Evolutionary conservation across 2,329 filamentous ascomycete genomes (phyloP).

Genomic region (Colletotrichum musae): DNA sequence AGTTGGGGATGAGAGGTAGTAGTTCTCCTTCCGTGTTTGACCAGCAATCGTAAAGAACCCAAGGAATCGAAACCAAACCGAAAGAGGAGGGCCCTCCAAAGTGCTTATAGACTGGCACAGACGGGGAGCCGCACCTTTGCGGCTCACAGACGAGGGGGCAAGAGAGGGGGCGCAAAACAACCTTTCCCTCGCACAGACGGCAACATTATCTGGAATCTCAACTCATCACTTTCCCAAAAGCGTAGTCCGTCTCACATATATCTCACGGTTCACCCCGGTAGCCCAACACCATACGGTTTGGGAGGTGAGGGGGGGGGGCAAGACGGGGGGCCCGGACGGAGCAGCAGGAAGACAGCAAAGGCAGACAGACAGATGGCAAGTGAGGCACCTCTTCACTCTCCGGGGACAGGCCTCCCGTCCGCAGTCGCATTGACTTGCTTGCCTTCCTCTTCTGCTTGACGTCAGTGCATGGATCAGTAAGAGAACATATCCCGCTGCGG

Average conservation of each 20-base stretch:
- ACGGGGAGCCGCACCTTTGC: slow-evolving; percentile 6
- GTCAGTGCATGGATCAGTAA: slow-evolving; percentile 39
- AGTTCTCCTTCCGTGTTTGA: slow-evolving; percentile 29
- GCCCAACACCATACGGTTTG: slow-evolving; percentile 15
- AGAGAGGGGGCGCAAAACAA: slow-evolving; percentile 35
- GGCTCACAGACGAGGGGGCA: not conserved
- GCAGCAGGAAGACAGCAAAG: slow-evolving; percentile 1
- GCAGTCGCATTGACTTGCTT: slow-evolving; percentile 34
- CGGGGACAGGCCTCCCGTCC: slow-evolving; percentile 27
- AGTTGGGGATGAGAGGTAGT: not conserved
- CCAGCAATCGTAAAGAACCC: slow-evolving; percentile 23
- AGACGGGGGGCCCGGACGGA: not conserved
- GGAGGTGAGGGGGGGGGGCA: not conserved
- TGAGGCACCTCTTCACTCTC: not conserved
- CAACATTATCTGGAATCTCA: slow-evolving; percentile 34
- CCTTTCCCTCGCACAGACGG: slow-evolving; percentile 36
- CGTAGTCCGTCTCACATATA: slow-evolving; percentile 35
- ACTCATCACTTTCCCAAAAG: slow-evolving; percentile 40
- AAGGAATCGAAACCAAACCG: not conserved
- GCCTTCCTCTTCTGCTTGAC: slow-evolving; percentile 16
- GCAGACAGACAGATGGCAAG: not conserved
- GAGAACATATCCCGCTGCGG: slow-evolving; percentile 16
- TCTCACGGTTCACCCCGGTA: slow-evolving; percentile 36
- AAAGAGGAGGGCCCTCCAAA: slow-evolving; percentile 6
- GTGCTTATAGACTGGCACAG: slow-evolving; percentile 39